phyloP scores from a whole-genome alignment of 129 eudicot species.

The Saposhnikovia divaricata region DNA sequence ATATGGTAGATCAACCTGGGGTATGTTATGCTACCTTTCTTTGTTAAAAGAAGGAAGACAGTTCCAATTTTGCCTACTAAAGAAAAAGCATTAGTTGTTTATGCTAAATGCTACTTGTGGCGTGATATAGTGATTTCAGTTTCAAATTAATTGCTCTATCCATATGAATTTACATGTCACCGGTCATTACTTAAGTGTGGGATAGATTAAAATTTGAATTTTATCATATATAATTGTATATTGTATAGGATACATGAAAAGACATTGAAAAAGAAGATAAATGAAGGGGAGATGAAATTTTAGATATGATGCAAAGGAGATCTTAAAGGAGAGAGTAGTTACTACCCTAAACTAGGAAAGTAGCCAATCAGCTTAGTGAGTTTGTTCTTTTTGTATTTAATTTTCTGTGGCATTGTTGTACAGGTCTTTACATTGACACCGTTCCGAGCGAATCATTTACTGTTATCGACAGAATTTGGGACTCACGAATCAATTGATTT shows the following conservation, averaged over 20 bases:
- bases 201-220: not conserved
- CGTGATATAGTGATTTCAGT: not conserved
- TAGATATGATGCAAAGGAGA: not conserved
- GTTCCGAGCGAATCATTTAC: not conserved
- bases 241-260: not conserved
- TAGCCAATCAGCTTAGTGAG: not conserved
- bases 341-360: not conserved
- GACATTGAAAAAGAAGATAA: not conserved
- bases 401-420: not conserved
- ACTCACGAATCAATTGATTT: not conserved
- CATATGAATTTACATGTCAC: not conserved
- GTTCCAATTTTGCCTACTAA: not conserved
- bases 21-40: slow-evolving; percentile 32
- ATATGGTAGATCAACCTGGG: slow-evolving; percentile 54
- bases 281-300: not conserved
- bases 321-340: not conserved
- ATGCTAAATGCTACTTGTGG: not conserved
- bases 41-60: not conserved
- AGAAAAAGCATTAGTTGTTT: not conserved
- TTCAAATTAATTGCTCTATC: not conserved
- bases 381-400: not conserved
- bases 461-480: not conserved
- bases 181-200: not conserved
- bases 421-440: too few relatives aligned
- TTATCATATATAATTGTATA: not conserved